Percentiles rank a stretch among this genome's conserved stretches.
phyloP scores from a whole-genome alignment of 2,329 filamentous ascomycete genomes.

The Pyrenophora teres region DNA sequence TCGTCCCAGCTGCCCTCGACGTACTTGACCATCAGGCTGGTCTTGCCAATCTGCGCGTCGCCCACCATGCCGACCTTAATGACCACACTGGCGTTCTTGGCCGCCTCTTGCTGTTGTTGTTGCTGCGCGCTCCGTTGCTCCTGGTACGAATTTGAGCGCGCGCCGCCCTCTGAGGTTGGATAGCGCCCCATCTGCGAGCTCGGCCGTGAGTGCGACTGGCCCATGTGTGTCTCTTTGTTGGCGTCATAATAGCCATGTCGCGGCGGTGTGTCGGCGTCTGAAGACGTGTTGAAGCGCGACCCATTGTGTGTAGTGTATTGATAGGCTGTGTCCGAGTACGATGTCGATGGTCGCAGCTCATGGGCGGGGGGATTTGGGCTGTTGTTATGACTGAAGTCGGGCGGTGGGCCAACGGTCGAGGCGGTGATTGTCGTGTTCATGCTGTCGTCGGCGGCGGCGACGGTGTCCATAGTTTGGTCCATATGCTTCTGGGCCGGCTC shows the following conservation, averaged over 20 bases:
- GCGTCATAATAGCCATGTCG: constrained; percentile 42
- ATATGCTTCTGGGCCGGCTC: constrained; percentile 39
- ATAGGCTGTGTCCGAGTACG: constrained; percentile 58
- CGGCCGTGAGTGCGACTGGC: constrained; percentile 51
- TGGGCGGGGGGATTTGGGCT: constrained; percentile 45
- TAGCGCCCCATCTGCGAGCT: constrained; percentile 57
- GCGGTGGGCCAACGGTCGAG: constrained; percentile 42
- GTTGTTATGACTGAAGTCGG: constrained; percentile 44
- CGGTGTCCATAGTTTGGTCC: constrained; percentile 45
- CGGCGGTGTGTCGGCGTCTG: constrained; percentile 54
- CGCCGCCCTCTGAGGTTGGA: constrained; percentile 50
- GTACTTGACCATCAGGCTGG: constrained; percentile 99
- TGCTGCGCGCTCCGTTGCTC: constrained; percentile 53
- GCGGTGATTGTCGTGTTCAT: constrained; percentile 55
- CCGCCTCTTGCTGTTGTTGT: constrained; percentile 40
- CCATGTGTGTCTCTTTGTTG: constrained; percentile 42
- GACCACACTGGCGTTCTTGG: constrained; percentile 71
- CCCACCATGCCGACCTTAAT: constrained; percentile 99
- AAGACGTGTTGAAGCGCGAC: constrained; percentile 52
- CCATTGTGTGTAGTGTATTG: constrained; percentile 45
- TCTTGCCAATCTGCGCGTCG: constrained; percentile 98
- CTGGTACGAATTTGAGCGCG: constrained; percentile 49
- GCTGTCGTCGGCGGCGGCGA: constrained; percentile 48
- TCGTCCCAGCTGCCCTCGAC: constrained; percentile 99
- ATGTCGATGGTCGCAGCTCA: constrained; percentile 58